Evolutionary conservation across 768 basidiomycete genomes (phyloP), one percentile per base, ranked within the genome.

Genomic region (Tylopilus felleus): DNA sequence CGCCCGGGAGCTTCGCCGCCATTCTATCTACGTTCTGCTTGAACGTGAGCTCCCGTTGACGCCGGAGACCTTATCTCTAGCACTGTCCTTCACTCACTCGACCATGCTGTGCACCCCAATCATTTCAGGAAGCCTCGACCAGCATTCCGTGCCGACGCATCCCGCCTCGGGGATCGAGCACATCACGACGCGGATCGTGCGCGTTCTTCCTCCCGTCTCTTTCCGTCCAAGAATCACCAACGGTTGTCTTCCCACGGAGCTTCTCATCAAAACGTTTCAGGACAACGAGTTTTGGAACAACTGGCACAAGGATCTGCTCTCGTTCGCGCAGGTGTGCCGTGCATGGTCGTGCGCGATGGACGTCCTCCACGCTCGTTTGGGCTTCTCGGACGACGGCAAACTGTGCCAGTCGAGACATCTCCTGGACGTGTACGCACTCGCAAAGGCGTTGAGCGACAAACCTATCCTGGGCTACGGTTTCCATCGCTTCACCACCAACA

Each of bases 311-410:
- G 64, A 65, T 55, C 47, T 65, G 8, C 47, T 65, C 2, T 66
- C 64, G 0, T 65, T 66, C n/a, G 64, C 64, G 14, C 64, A 63
- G 13, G 64, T 63, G 3, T 65, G 64, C 22, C 59, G 55, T 3
- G 47, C 64, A 14, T 65, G 64, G 64, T 49, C 59, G 16, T 65
- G 64, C 28, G 64, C 64, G 25, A 63, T 65, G 59, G 51, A 56
- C 1, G 22, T 65, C 25, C 57, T 65, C 27, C 61, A 55, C 21
- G 19, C 56, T 21, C 49, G 44, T 2, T 4, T 64, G 10, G 33
- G 5, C 27, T 65, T 65, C 43, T 64, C 64, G 9, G 60, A 65
- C 33, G 55, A 55, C 2, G 55, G 47, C 22, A 31, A 14, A 8
- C 12, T 13, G 12, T 7, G 2, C 8, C 47, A 21, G 13, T 21